Evolutionary conservation across 2,329 filamentous ascomycete species (phyloP), one percentile per base, ranked within the genome.

Genomic region (Paecilomyces dactylethromorphus): DNA sequence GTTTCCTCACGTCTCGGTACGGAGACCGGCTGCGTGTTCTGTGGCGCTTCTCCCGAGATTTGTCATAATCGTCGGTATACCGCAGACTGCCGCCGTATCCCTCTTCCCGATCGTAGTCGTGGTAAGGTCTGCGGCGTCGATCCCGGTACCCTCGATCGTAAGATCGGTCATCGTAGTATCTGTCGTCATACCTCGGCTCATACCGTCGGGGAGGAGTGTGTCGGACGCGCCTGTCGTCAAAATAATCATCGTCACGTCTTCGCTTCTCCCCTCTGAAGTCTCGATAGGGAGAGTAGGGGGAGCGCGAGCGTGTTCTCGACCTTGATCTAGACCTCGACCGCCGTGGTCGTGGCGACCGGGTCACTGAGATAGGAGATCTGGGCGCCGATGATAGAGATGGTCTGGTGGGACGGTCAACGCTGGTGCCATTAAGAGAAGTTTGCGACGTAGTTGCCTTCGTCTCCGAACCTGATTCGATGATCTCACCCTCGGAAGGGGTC

Each of bases 351-450:
- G 84, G 84, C 63, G 84, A 85, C 71, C 76, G 78, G 65, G 76
- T 78, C 71, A 78, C 73, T 71, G 84, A 83, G 67, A 78, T 72
- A 61, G 73, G 68, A 65, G 73, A 75, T 81, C 81, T 84, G 74
- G 77, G 64, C 58, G 71, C 70, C 63, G 72, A 69, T 67, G 76
- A 70, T 68, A 69, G 68, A 81, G 83, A 85, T 79, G 78, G 83
- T 92, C 91, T 96, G 89, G 89, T 84, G 83, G 82, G 86, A 85
- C 88, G 89, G 91, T 96, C 90, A 96, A 96, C 87, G 85, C 84
- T 87, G 85, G 81, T 87, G 88, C 86, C 84, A 84, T 87, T 85
- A 83, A 84, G 79, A 77, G 83, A 83, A 82, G 83, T 81, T 83
- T 87, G 85, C 87, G 88, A 81, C 78, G 77, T 88, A 90, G 89